Percentiles rank a stretch among this genome's conserved stretches.
phyloP scores from a whole-genome alignment of 257 asterid genomes.

The Mentha longifolia region DNA sequence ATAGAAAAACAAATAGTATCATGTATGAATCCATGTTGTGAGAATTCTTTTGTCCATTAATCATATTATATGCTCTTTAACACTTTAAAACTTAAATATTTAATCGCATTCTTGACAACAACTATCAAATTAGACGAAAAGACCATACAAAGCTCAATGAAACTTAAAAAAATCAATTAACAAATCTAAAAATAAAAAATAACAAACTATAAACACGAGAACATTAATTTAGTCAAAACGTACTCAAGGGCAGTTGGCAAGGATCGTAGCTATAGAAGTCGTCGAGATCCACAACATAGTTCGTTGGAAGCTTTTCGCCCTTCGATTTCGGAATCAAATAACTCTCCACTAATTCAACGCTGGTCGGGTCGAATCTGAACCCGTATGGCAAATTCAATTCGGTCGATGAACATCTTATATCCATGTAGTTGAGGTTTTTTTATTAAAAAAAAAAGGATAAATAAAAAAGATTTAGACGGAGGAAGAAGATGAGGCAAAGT shows the following conservation, averaged over 20 bases:
- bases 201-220: no score
- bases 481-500: no score
- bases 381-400: slow-evolving; percentile 10
- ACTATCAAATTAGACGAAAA: no score
- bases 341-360: neutral
- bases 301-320: neutral
- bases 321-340: slow-evolving; percentile 27
- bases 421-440: no score
- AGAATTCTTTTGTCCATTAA: no score
- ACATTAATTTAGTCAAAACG: neutral
- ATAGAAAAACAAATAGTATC: neutral
- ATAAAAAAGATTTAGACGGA: no score
- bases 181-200: neutral
- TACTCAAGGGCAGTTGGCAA: slow-evolving; percentile 6
- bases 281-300: neutral
- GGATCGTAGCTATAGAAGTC: slow-evolving; percentile 23
- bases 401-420: neutral
- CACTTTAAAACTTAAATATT: no score
- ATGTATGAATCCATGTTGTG: no score
- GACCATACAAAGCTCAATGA: no score
- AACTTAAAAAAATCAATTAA: neutral
- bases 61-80: no score
- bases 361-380: slow-evolving; percentile 18
- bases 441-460: no score
- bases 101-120: no score